phyloP scores from a whole-genome alignment of 192 early-diverging fungal genomes.

The Geranomyces michiganensis region DNA sequence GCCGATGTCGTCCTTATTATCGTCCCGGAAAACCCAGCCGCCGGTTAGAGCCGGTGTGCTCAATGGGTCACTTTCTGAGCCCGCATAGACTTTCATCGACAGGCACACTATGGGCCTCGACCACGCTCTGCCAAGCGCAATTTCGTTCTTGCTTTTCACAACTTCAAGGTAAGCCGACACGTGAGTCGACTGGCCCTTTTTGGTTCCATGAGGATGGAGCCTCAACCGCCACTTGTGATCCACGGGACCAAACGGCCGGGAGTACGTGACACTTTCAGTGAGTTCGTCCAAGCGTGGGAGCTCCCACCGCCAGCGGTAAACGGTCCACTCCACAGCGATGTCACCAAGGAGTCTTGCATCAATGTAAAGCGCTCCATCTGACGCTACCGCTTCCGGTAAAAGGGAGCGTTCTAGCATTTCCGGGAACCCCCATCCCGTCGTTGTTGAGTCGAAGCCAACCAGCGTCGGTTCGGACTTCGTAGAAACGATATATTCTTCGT shows the following conservation, averaged over 20 bases:
- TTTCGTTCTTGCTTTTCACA: constrained; percentile 25
- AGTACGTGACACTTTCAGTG: constrained; percentile 14
- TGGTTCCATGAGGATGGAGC: constrained; percentile 21
- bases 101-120: constrained; percentile 43
- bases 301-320: constrained; percentile 40
- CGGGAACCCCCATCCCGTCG: constrained; percentile 55
- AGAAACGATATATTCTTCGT: constrained; percentile 22
- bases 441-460: constrained; percentile 19
- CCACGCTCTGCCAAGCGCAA: constrained; percentile 31
- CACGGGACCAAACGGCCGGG: constrained; percentile 44
- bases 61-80: constrained; percentile 15
- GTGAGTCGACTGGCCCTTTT: constrained; percentile 10
- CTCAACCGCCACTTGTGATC: constrained; percentile 41
- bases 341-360: constrained; percentile 40
- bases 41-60: constrained; percentile 47
- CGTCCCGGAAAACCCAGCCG: constrained; percentile 41
- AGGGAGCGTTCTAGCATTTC: constrained; percentile 31
- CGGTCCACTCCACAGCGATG: constrained; percentile 29
- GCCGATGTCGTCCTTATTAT: constrained; percentile 19
- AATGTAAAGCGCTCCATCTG: constrained; percentile 37
- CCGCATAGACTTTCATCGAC: constrained; percentile 38
- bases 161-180: constrained; percentile 44
- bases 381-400: constrained; percentile 33
- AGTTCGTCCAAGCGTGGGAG: constrained; percentile 26
- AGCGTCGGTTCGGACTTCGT: too few relatives aligned